Conservation (phyloP, 768 basidiomycete species). For the Suillus sp. region DNA sequence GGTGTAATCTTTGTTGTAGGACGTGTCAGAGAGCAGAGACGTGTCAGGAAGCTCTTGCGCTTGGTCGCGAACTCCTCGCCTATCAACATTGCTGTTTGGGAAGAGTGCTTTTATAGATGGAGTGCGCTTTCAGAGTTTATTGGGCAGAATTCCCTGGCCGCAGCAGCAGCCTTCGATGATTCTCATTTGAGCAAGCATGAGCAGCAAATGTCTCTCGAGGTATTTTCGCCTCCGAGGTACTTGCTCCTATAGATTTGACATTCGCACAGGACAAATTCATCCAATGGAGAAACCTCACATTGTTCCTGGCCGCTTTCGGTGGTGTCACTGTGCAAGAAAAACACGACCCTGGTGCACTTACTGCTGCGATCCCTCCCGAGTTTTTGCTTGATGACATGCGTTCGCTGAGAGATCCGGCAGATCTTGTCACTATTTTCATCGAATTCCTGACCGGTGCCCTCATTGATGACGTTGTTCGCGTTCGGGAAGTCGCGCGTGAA, state of each 20-base stretch:
- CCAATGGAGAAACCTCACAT: slow-evolving; percentile 85
- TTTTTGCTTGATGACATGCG: slow-evolving; percentile 74
- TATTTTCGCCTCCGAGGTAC: slow-evolving; percentile 18
- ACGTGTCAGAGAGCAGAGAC: slow-evolving; percentile 78
- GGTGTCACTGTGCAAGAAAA: slow-evolving; percentile 62
- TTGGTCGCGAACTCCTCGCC: slow-evolving; percentile 62
- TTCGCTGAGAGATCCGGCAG: slow-evolving; percentile 56
- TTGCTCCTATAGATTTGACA: slow-evolving; percentile 4
- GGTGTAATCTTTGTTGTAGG: slow-evolving; percentile 42
- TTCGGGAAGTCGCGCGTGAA: slow-evolving; percentile 80
- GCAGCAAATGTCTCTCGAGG: slow-evolving; percentile 41
- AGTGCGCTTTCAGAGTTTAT: slow-evolving; percentile 60
- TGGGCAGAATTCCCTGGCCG: slow-evolving; percentile 40
- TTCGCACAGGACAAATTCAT: slow-evolving; percentile 61
- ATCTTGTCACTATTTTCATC: slow-evolving; percentile 67
- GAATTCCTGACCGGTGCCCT: slow-evolving; percentile 69
- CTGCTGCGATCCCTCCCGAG: slow-evolving; percentile 54
- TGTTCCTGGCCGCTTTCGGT: slow-evolving; percentile 76
- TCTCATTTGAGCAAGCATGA: slow-evolving; percentile 39
- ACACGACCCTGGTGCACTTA: slow-evolving; percentile 51
- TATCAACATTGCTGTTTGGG: slow-evolving; percentile 79
- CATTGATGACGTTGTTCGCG: slow-evolving; percentile 58
- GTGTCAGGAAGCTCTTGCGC: slow-evolving; percentile 71
- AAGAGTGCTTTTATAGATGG: slow-evolving; percentile 83
- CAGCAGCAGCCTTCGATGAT: slow-evolving; percentile 38